Evolutionary conservation across 257 asterid species (phyloP), one percentile per base, ranked within the genome.

Genomic region (Ophiorrhiza pumila): DNA sequence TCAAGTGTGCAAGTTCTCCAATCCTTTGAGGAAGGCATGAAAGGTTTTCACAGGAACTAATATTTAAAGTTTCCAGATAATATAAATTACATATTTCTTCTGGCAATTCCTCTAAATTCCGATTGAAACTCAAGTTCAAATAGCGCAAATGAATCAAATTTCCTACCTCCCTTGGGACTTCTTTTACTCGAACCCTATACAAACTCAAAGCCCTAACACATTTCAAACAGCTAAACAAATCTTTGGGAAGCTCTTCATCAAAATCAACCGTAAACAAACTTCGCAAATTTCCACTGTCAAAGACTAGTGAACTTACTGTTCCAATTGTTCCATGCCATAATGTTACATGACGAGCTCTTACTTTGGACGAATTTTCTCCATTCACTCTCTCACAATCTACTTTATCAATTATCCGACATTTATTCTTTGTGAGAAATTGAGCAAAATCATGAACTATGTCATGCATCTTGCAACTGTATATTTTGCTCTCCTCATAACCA

Each of bases 401-500:
- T n/a, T n/a, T n/a, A n/a, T n/a, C n/a, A n/a, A n/a, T n/a, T n/a
- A n/a, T n/a, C n/a, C n/a, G n/a, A n/a, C n/a, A n/a, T n/a, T n/a
- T n/a, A n/a, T 13, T 27, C 71, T 3, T 52, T 59, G 10, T 23
- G n/a, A n/a, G n/a, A n/a, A n/a, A n/a, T 57, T 32, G 68, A 42
- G 27, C 74, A 47, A 69, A 75, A 5, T 75, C 63, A 32, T 57
- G 61, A 2, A 76, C 27, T 31, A 74, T 70, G 41, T 79, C 83
- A 29, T 79, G 83, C 74, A 75, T 75, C 35, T 65, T 79, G 35
- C 71, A 74, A n/a, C n/a, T n/a, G 3, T 2, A 14, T 5, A 20
- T 37, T 31, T 14, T 1, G 14, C 22, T 22, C 41, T 42, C 8
- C 2, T 1, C 4, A 0, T 29, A 4, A 41, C 37, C 4, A 1